Evolutionary conservation across 768 basidiomycete genomes (phyloP).

Genomic region (Boletus insuetus): DNA sequence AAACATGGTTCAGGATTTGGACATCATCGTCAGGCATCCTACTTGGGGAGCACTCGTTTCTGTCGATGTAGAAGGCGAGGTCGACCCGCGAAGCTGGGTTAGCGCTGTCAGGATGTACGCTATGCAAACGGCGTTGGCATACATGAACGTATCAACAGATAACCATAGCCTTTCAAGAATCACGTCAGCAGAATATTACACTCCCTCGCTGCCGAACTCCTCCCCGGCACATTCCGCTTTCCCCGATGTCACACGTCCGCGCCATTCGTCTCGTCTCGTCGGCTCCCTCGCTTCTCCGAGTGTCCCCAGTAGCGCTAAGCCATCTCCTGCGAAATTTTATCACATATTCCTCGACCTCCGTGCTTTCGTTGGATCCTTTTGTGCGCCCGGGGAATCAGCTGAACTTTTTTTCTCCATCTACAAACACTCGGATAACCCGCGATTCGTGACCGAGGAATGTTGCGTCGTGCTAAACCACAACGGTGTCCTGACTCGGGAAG

Average conservation of each 20-base stretch:
- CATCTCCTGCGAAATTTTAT: constrained; percentile 69
- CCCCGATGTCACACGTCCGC: constrained; percentile 44
- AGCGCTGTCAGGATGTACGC: constrained; percentile 90
- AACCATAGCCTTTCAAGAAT: constrained; percentile 33
- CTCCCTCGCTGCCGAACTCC: constrained; percentile 44
- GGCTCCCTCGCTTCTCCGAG: constrained; percentile 33
- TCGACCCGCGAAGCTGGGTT: constrained; percentile 80
- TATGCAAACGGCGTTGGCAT: constrained; percentile 82
- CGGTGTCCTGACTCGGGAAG: constrained; percentile 81
- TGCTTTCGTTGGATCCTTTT: constrained; percentile 89
- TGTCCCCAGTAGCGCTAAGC: constrained; percentile 22
- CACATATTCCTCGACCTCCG: constrained; percentile 89
- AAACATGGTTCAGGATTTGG: constrained; percentile 88
- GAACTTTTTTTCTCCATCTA: constrained; percentile 94
- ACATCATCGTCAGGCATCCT: constrained; percentile 95
- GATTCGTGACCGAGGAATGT: constrained; percentile 93
- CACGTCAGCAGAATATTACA: constrained; percentile 43
- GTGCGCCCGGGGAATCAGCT: constrained; percentile 86
- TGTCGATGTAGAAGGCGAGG: constrained; percentile 84
- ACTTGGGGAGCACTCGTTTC: constrained; percentile 86
- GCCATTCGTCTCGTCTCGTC: constrained; percentile 33
- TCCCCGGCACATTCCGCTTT: constrained; percentile 72
- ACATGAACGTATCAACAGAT: constrained; percentile 54
- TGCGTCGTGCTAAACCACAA: constrained; percentile 89
- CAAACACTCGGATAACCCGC: constrained; percentile 68